Base-by-base conservation (phyloP, 371 early-diverging fungal species). In the Zychaea mexicana region DNA sequence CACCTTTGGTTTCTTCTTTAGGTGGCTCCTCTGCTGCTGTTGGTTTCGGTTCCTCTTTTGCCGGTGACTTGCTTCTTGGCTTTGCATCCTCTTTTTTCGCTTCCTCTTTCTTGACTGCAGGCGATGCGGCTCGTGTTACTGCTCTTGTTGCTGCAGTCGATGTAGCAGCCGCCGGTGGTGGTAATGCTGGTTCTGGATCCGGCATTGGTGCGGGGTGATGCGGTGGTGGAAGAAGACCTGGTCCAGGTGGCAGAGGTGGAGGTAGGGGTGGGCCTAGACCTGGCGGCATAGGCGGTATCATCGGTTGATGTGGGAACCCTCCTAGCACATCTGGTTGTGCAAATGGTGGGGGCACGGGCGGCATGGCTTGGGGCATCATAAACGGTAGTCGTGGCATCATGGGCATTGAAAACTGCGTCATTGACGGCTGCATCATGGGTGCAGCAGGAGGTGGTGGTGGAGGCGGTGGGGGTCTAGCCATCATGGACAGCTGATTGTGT, bases 341-440 rank as follows among this genome's bases (percentile, higher is more conserved):
- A 7, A n/a, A 30, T 6, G n/a, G 5, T 3, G 22, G 22, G 19
- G 31, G 46, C 46, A 27, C 17, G 17, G 47, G 60, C 4, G 17
- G n/a, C n/a, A n/a, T n/a, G n/a, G n/a, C n/a, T n/a, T n/a, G 53
- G 10, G 33, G 24, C 62, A 61, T 61, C 12, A 26, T 46, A 9
- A 52, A 15, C 1, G 24, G 53, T n/a, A 22, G 53, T 5, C 33
- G 27, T 36, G 52, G 54, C 36, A 53, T 53, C 47, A 63, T 32
- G 27, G 64, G 64, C 47, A 63, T 63, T 21, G 57, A n/a, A n/a
- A 56, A 26, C 17, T 49, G 64, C 13, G 13, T 42, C 1, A 42
- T 42, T 63, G 39, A 52, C 15, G 39, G 57, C 15, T 28, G 56
- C 31, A 45, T 46, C 47, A 47, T 46, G 7, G 31, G 47, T 26